Evolutionary conservation across 2,329 filamentous ascomycete genomes (phyloP), one percentile per base, ranked within the genome.

Genomic region (Penicillium aurantiogriseum): DNA sequence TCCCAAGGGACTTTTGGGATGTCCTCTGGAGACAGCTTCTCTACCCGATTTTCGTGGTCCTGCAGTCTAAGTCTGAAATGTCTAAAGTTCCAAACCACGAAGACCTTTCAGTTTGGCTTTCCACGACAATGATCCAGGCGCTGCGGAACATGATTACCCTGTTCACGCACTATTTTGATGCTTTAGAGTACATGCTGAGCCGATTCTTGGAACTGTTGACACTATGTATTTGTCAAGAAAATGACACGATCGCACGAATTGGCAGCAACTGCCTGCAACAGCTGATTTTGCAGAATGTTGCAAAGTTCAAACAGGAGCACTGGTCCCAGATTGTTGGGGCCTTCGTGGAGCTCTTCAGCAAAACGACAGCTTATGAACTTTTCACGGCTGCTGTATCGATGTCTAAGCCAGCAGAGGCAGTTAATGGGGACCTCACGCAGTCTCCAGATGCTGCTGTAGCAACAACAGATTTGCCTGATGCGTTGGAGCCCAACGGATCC

Each of bases 121-220:
- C 94, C 0, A 99, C 94, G 0, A 99, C 94, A 9, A 97, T 99
- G 91, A 99, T 99, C 40, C 94, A 99, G 74, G 94, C 94, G 2
- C 80, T 99, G 54, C 88, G 94, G 58, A 97, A 97, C 76, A 96
- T 99, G 90, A 97, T 99, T 67, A 93, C 91, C 0, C 84, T 99
- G 25, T 99, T 99, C 75, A 99, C 95, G 0, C 95, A 99, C 76
- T 99, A 97, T 76, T 99, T 99, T 64, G 91, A 95, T 58, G 88
- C 92, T 0, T 80, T 99, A 10, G 92, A 97, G 76, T 96, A 96
- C 72, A 99, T 99, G 94, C 84, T 99, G 19, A 92, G 97, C 74
- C 85, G 94, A n/a, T 97, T 99, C 74, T 78, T 99, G 38, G 93
- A 97, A 74, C 84, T 99, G 21, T 80, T 99, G 11, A 92, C 91